A percentile compares a stretch with the other conserved stretches of the same genome.
Conservation (phyloP, 2,329 filamentous ascomycete genomes). For the Pseudogymnoascus sp. region DNA sequence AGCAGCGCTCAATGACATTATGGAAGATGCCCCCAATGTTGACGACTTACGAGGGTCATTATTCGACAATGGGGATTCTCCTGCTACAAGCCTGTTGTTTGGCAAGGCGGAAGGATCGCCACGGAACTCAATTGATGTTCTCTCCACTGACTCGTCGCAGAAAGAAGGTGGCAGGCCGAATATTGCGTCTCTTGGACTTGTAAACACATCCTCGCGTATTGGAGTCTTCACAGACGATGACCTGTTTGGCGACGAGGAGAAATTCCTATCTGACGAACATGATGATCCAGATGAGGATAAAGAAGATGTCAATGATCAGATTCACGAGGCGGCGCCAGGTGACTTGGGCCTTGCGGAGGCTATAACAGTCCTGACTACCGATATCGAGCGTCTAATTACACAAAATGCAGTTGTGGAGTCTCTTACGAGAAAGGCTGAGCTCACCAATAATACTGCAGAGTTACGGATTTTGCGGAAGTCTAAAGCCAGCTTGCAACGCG, state of each 20-base stretch:
- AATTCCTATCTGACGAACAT: slow-evolving; percentile 75
- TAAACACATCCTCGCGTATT: slow-evolving; percentile 77
- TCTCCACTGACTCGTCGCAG: slow-evolving; percentile 33
- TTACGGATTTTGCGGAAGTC: slow-evolving; percentile 87
- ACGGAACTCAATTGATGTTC: slow-evolving; percentile 52
- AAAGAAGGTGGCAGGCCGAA: slow-evolving; percentile 63
- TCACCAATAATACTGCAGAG: slow-evolving; percentile 95
- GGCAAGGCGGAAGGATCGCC: slow-evolving; percentile 51
- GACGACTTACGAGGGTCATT: slow-evolving; percentile 59
- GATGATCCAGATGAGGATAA: slow-evolving; percentile 56
- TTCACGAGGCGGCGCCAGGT: slow-evolving; percentile 89
- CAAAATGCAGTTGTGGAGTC: slow-evolving; percentile 91
- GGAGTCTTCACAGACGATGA: slow-evolving; percentile 93
- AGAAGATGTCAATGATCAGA: slow-evolving; percentile 63
- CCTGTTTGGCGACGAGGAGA: slow-evolving; percentile 82
- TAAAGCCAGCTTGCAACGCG: slow-evolving; percentile 83
- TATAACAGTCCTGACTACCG: slow-evolving; percentile 75
- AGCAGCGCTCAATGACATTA: slow-evolving; percentile 81
- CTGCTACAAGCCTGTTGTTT: slow-evolving; percentile 39
- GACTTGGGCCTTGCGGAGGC: slow-evolving; percentile 91
- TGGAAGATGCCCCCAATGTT: slow-evolving; percentile 66
- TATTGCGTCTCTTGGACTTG: slow-evolving; percentile 81
- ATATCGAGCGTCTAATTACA: slow-evolving; percentile 79
- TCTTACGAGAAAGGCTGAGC: slow-evolving; percentile 82
- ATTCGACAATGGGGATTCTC: slow-evolving; percentile 48